A percentile compares a stretch with the other conserved stretches of the same genome.
Evolutionary conservation across 805 yeast species (phyloP).

Genomic region (Wickerhamomyces chambardii): DNA sequence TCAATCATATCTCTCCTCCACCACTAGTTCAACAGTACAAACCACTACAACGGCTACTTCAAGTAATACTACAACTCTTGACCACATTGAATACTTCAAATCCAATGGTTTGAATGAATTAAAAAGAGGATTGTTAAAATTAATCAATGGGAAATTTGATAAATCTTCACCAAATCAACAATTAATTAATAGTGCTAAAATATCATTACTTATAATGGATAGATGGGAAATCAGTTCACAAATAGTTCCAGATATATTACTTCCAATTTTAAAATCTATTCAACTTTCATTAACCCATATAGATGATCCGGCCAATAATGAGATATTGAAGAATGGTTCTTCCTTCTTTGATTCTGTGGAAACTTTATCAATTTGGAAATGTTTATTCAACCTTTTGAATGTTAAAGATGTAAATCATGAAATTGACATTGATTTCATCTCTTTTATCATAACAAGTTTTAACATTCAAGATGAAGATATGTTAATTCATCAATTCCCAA

Average conservation of each 20-base stretch:
- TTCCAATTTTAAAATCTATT: conserved; percentile 52
- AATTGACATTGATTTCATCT: conserved; percentile 36
- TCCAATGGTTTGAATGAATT: conserved; percentile 43
- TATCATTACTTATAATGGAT: conserved; percentile 73
- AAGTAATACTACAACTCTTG: too few relatives aligned
- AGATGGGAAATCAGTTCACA: conserved; percentile 89
- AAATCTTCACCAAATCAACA: conserved; percentile 17
- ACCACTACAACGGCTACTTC: too few relatives aligned
- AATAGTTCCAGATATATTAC: conserved; percentile 60
- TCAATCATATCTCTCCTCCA: too few relatives aligned
- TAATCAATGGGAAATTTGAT: conserved; percentile 26
- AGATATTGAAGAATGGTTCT: conserved; percentile 48
- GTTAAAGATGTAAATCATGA: conserved; percentile 29
- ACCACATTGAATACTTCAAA: conserved; percentile 39
- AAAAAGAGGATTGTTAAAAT: conserved; percentile 40
- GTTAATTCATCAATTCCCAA: conserved; percentile 66
- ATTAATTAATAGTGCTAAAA: conserved; percentile 45
- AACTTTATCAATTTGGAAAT: conserved; percentile 68
- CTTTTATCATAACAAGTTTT: conserved; percentile 55
- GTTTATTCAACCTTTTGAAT: conserved; percentile 36
- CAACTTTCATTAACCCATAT: conserved; percentile 20
- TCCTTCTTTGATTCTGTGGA: conserved; percentile 84
- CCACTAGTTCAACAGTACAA: too few relatives aligned
- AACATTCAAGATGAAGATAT: conserved; percentile 84
- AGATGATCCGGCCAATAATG: conserved; percentile 26